Evolutionary conservation across 176 grass and related monocot genomes (phyloP).

Genomic region (Olyra latifolia): DNA sequence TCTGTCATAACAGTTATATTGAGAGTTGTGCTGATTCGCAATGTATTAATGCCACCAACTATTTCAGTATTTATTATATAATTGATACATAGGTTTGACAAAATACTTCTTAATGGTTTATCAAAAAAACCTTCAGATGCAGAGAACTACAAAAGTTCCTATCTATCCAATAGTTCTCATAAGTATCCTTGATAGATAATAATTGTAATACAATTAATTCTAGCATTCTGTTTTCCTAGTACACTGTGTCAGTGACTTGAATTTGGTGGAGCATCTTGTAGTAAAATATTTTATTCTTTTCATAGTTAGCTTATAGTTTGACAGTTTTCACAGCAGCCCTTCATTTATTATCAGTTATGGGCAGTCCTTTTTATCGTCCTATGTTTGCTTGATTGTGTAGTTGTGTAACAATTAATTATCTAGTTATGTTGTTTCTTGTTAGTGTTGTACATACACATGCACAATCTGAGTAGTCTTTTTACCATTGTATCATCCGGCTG

Average conservation of each 20-base stretch:
- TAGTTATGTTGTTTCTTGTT: neutral
- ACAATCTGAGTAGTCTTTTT: neutral
- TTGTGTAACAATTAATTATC: slow-evolving; percentile 10
- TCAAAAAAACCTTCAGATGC: neutral
- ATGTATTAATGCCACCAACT: neutral
- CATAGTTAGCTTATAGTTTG: neutral
- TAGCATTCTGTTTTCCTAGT: slow-evolving; percentile 2
- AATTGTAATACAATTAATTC: neutral
- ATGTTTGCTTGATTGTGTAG: neutral
- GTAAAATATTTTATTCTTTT: neutral
- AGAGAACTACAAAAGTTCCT: neutral
- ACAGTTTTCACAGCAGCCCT: neutral
- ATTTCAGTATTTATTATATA: neutral
- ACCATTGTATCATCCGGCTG: neutral
- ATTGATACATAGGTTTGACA: neutral
- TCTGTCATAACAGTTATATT: too few relatives aligned
- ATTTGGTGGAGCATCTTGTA: neutral
- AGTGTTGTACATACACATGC: neutral
- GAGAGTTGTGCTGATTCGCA: neutral
- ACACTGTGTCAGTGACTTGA: neutral
- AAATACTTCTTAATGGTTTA: neutral
- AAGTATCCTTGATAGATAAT: neutral
- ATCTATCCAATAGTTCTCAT: neutral
- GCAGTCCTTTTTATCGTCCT: neutral
- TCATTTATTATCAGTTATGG: neutral